Evolutionary conservation across 2,329 filamentous ascomycete species (phyloP).

Genomic region (Daldinia eschscholtzii): DNA sequence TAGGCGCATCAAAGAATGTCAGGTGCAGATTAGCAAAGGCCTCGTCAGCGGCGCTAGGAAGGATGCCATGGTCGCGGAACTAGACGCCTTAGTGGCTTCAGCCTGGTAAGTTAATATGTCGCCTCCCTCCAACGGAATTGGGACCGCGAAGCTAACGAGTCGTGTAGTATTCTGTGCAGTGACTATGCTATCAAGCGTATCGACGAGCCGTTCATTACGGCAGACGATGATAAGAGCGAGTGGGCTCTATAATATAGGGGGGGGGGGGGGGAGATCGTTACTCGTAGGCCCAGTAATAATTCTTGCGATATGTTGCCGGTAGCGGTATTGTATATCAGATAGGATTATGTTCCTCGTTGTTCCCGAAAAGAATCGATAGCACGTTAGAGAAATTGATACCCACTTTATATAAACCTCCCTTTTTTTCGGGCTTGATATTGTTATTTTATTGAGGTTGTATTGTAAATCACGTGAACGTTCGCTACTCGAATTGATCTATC

Average conservation of each 20-base stretch:
- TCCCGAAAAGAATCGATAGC: constrained; percentile 10
- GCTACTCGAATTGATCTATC: neutral
- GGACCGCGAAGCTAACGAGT: constrained; percentile 19
- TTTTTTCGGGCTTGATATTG: constrained; percentile 4
- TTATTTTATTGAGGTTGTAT: neutral
- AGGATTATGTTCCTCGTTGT: constrained; percentile 17
- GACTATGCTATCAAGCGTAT: constrained; percentile 95
- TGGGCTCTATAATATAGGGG: constrained; percentile 73
- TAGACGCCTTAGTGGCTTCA: constrained; percentile 91
- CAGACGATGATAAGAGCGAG: constrained; percentile 79
- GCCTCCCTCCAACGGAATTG: constrained; percentile 12
- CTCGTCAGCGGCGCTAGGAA: constrained; percentile 76
- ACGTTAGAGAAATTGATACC: constrained; percentile 40
- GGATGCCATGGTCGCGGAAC: constrained; percentile 85
- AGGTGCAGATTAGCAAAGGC: constrained; percentile 84
- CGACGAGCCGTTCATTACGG: constrained; percentile 88
- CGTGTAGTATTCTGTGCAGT: constrained; percentile 84
- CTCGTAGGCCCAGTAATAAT: constrained; percentile 7
- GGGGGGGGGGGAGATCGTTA: neutral
- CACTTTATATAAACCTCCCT: constrained; percentile 15
- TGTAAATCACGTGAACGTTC: neutral
- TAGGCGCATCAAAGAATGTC: constrained; percentile 85
- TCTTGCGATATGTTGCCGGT: constrained; percentile 14
- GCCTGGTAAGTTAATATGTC: constrained; percentile 74
- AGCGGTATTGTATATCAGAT: constrained; percentile 30